A percentile compares a stretch with the other conserved stretches of the same genome.
Evolutionary conservation across 306 rosid species (phyloP).

Genomic region (Cucurbita pepo): DNA sequence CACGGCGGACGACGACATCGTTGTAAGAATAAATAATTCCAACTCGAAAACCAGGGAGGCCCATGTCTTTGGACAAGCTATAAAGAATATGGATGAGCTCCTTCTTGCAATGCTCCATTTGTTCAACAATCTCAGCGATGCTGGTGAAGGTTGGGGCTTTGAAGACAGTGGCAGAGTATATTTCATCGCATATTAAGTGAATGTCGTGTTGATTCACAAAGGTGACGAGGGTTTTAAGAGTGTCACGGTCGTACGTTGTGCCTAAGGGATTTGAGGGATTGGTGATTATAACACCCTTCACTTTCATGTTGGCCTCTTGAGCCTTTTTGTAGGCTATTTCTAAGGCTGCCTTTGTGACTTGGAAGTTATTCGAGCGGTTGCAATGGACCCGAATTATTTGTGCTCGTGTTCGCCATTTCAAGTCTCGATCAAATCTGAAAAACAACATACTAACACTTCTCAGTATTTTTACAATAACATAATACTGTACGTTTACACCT

Average conservation of each 20-base stretch:
- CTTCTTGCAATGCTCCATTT: constrained; percentile 23
- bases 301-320: constrained; percentile 30
- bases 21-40: constrained; percentile 84
- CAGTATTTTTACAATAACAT: background rate
- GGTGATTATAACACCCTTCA: constrained; percentile 64
- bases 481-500: background rate
- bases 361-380: constrained; percentile 61
- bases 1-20: constrained; percentile 37
- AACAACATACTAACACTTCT: too few species aligned
- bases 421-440: constrained; percentile 56
- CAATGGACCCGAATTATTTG: constrained; percentile 52
- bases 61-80: constrained; percentile 86
- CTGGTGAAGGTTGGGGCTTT: constrained; percentile 29
- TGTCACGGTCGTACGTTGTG: constrained; percentile 37
- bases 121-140: constrained; percentile 44
- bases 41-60: constrained; percentile 74
- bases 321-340: constrained; percentile 58
- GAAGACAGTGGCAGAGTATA: constrained; percentile 75
- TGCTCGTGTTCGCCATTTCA: constrained; percentile 65
- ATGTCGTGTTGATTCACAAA: constrained; percentile 50
- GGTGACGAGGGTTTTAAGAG: constrained; percentile 43
- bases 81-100: constrained; percentile 61
- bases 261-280: constrained; percentile 93
- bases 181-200: constrained; percentile 78
- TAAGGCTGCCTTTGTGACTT: constrained; percentile 43